Conservation (phyloP, 495 filamentous ascomycete species). For the Cairneyella variabilis region DNA sequence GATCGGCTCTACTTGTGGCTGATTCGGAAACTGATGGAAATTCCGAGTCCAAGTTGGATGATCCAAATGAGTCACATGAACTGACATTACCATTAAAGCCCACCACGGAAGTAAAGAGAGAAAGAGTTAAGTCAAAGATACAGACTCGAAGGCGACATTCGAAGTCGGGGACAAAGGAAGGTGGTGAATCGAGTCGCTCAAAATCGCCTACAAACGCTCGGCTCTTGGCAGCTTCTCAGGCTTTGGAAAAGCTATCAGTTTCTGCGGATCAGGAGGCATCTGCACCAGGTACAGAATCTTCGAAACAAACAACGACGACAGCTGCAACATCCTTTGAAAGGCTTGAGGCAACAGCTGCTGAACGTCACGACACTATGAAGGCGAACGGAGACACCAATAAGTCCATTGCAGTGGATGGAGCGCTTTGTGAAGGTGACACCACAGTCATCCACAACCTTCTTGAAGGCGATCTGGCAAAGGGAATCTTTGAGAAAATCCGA, state of each 20-base stretch:
- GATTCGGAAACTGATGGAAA: constrained; percentile 1
- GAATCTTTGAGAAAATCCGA: constrained; percentile 65
- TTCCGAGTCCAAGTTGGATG: constrained; percentile 10
- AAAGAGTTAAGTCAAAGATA: constrained; percentile 23
- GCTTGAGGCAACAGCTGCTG: neutral
- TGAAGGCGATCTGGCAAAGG: constrained; percentile 40
- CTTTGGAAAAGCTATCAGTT: constrained; percentile 9
- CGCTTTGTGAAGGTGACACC: constrained; percentile 72
- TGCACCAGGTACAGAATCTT: neutral
- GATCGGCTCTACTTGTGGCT: constrained; percentile 8
- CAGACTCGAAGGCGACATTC: constrained; percentile 22
- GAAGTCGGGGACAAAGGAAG: constrained; percentile 9
- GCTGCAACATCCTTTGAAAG: too few species aligned
- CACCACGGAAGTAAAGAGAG: constrained; percentile 22
- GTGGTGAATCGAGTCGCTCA: neutral
- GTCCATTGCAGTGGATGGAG: constrained; percentile 7
- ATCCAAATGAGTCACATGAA: neutral
- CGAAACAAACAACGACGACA: neutral
- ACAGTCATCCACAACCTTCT: constrained; percentile 68
- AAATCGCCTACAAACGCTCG: constrained; percentile 5
- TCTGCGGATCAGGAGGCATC: neutral
- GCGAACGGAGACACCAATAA: neutral
- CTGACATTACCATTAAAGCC: constrained; percentile 11
- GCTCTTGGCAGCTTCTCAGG: constrained; percentile 1
- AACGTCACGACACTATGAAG: too few species aligned